These are phyloP conservation scores for Pseudocercospora pini-densiflorae DNA, from an alignment of 2,329 filamentous ascomycete species.

Conservation along the genomic window DNA sequence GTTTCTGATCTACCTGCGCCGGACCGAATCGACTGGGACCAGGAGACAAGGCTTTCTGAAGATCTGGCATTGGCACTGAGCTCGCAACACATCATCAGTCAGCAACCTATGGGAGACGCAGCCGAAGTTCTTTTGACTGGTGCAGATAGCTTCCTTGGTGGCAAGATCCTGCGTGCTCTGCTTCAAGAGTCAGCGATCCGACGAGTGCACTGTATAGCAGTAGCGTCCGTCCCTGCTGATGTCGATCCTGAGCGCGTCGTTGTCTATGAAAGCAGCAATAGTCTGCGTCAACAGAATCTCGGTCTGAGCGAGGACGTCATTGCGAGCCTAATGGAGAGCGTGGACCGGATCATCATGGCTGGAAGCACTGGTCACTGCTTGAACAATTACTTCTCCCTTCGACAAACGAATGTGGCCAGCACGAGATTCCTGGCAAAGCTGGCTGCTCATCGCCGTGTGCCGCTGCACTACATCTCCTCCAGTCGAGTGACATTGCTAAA, in stretches of 20 bases:
- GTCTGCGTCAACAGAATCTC: slow-evolving; percentile 35
- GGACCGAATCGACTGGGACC: slow-evolving; percentile 46
- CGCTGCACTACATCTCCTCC: slow-evolving; percentile 32
- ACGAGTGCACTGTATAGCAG: slow-evolving; percentile 52
- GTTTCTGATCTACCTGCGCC: slow-evolving; percentile 9
- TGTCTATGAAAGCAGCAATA: slow-evolving; percentile 23
- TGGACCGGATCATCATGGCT: slow-evolving; percentile 40
- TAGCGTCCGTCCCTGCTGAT: slow-evolving; percentile 33
- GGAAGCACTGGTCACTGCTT: slow-evolving; percentile 34
- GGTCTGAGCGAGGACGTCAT: slow-evolving; percentile 45
- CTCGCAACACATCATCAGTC: neutral
- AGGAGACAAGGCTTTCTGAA: slow-evolving; percentile 39
- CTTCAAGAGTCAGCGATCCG: slow-evolving; percentile 38
- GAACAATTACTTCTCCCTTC: slow-evolving; percentile 36
- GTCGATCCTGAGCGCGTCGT: slow-evolving; percentile 44
- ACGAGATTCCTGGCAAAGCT: slow-evolving; percentile 18
- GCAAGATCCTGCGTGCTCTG: slow-evolving; percentile 45
- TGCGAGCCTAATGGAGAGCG: slow-evolving; percentile 36
- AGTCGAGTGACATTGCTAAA: slow-evolving; percentile 25
- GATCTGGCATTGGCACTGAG: slow-evolving; percentile 14
- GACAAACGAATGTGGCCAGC: slow-evolving; percentile 32
- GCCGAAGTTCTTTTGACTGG: slow-evolving; percentile 45
- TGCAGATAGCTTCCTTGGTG: slow-evolving; percentile 48
- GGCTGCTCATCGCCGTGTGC: slow-evolving; percentile 21
- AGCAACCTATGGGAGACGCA: neutral